Conservation (phyloP, 768 basidiomycete genomes). For the Dacryopinax primogenitus region DNA sequence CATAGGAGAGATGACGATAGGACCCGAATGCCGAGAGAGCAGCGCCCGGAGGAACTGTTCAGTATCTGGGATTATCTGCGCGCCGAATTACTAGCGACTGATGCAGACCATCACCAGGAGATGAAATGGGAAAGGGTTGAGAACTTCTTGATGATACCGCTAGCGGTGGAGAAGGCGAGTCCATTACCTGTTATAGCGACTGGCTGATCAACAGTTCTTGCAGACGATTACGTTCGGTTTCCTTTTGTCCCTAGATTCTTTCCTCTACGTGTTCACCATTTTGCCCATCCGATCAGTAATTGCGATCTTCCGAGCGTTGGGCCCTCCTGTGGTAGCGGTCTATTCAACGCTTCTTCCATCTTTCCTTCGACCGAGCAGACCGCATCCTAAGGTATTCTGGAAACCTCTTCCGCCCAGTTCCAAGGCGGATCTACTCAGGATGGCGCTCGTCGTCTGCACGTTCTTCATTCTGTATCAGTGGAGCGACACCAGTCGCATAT, state of each 20-base stretch:
- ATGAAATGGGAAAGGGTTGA: conserved; percentile 92
- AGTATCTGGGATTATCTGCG: conserved; percentile 86
- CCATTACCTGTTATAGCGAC: not conserved
- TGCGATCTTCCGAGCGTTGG: conserved; percentile 38
- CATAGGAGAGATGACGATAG: not conserved
- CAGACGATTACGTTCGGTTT: conserved; percentile 89
- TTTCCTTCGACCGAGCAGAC: conserved; percentile 13
- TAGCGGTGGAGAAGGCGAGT: conserved; percentile 86
- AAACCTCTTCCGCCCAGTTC: conserved; percentile 61
- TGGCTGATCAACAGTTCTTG: not conserved
- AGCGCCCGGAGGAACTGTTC: conserved; percentile 35
- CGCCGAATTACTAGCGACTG: conserved; percentile 80
- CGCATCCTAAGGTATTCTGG: conserved; percentile 28
- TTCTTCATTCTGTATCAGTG: conserved; percentile 62
- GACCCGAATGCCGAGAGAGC: not conserved
- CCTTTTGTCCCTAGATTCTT: conserved; percentile 87
- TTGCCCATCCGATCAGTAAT: conserved; percentile 76
- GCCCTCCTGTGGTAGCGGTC: conserved; percentile 30
- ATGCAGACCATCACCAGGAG: conserved; percentile 88
- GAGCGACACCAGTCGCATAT: conserved; percentile 94
- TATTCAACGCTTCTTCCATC: conserved; percentile 25
- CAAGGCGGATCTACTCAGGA: conserved; percentile 83
- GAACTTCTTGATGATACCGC: conserved; percentile 85
- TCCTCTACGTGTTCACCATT: conserved; percentile 95
- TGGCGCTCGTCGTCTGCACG: conserved; percentile 59